Percentiles rank a stretch among this genome's conserved stretches.
phyloP scores from a whole-genome alignment of 805 yeast genomes.

The Wickerhamiella galacta region DNA sequence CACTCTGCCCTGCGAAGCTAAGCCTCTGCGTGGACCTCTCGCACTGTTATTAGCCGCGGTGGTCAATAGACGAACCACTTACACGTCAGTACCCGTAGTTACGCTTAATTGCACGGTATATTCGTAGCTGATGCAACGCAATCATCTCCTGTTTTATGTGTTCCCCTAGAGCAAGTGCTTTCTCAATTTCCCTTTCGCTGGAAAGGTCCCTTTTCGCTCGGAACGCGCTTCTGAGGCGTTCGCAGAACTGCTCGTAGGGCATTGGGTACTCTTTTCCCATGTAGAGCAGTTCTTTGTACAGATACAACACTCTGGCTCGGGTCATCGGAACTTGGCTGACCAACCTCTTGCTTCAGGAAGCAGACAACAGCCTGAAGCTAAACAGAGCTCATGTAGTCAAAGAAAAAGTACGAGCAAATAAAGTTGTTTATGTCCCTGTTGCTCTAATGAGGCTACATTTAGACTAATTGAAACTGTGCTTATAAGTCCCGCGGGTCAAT shows the following conservation, averaged over 20 bases:
- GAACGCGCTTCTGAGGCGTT: conserved; percentile 20
- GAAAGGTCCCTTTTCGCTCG: conserved; percentile 15
- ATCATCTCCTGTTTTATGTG: conserved; percentile 23
- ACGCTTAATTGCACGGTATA: conserved; percentile 23
- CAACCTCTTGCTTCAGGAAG: background rate
- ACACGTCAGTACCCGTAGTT: conserved; percentile 13
- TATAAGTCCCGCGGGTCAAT: too few species aligned
- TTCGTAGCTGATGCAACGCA: conserved; percentile 22
- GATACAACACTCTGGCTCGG: conserved; percentile 15
- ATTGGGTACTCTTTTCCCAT: conserved; percentile 25
- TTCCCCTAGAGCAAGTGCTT: conserved; percentile 22
- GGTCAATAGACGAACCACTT: background rate
- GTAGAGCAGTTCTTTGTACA: conserved; percentile 24
- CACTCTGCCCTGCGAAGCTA: too few species aligned
- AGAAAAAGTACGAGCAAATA: too few species aligned
- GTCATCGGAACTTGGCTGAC: background rate
- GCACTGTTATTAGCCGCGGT: too few species aligned
- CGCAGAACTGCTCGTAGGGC: conserved; percentile 20
- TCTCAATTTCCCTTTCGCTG: conserved; percentile 16
- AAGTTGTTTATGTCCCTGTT: too few species aligned
- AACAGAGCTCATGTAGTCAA: too few species aligned
- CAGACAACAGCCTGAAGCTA: too few species aligned
- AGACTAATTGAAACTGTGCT: too few species aligned
- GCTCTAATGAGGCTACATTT: too few species aligned
- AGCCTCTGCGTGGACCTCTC: too few species aligned